These are phyloP conservation scores for Basidiobolus meristosporus DNA, from an alignment of 371 early-diverging fungal genomes.

Conservation along the genomic window DNA sequence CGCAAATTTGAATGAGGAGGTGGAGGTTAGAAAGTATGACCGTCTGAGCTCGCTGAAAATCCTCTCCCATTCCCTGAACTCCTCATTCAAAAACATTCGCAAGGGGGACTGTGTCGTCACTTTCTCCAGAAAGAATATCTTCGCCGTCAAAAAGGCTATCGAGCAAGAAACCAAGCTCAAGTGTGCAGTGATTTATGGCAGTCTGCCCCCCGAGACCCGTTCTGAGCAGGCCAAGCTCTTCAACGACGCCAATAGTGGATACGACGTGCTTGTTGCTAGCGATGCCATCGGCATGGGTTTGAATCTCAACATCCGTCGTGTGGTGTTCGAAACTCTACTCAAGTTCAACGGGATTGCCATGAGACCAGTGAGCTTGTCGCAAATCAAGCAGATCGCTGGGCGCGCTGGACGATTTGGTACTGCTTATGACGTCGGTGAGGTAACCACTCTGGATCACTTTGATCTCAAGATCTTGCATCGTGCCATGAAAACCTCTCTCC, in stretches of 20 bases:
- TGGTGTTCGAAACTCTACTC: constrained; percentile 51
- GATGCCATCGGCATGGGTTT: constrained; percentile 97
- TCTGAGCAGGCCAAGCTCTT: constrained; percentile 76
- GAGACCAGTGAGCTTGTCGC: constrained; percentile 36
- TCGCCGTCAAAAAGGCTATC: constrained; percentile 47
- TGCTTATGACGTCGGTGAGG: constrained; percentile 33
- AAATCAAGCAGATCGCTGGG: constrained; percentile 88
- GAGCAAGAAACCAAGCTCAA: constrained; percentile 50
- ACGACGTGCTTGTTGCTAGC: constrained; percentile 78
- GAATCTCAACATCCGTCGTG: constrained; percentile 75
- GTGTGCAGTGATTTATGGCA: constrained; percentile 88
- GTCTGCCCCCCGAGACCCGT: constrained; percentile 82
- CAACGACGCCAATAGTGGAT: constrained; percentile 61
- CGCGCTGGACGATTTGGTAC: constrained; percentile 82
- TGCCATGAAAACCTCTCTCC: constrained; percentile 3
- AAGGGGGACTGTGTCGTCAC: constrained; percentile 81
- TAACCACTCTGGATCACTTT: constrained; percentile 21
- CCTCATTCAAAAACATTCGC: constrained; percentile 27
- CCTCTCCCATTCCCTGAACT: constrained; percentile 19
- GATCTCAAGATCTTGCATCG: constrained; percentile 11
- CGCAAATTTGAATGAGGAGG: constrained; percentile 48
- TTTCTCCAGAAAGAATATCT: constrained; percentile 68
- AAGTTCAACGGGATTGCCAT: constrained; percentile 59
- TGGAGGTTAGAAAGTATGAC: constrained; percentile 57
- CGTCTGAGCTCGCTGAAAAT: constrained; percentile 56